Evolutionary conservation across 352 stramenopile species (phyloP).

Genomic region (Phytophthora boehmeriae): DNA sequence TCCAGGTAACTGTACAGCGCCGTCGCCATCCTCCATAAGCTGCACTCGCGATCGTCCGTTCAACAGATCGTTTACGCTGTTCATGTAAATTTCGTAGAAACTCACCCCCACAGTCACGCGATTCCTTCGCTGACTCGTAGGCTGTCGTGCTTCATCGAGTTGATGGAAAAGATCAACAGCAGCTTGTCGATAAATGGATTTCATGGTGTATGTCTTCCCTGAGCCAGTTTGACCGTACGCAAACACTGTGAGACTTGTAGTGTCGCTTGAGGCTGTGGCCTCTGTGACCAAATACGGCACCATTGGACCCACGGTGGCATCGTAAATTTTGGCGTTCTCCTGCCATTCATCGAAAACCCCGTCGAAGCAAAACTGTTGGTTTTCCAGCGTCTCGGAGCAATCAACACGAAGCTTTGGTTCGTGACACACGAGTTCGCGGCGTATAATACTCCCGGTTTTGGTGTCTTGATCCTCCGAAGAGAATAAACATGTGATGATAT

Average conservation of each 20-base stretch:
- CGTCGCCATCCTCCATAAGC: constrained; percentile 92
- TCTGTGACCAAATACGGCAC: constrained; percentile 49
- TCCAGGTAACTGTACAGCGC: constrained; percentile 92
- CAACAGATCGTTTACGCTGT: constrained; percentile 94
- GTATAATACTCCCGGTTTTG: constrained; percentile 12
- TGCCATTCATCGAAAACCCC: constrained; percentile 92
- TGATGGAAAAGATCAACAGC: constrained; percentile 64
- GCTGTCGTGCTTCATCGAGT: constrained; percentile 27
- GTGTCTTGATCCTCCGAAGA: constrained; percentile 6
- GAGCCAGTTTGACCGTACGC: constrained; percentile 97
- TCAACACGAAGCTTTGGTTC: constrained; percentile 79
- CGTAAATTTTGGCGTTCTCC: constrained; percentile 93
- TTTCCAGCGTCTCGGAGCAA: constrained; percentile 68
- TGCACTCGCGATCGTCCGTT: constrained; percentile 89
- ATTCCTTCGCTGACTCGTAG: constrained; percentile 14
- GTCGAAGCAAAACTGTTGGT: constrained; percentile 78
- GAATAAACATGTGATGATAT: constrained; percentile 63
- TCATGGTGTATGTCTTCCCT: constrained; percentile 96
- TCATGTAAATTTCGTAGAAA: constrained; percentile 98
- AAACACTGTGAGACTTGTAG: constrained; percentile 90
- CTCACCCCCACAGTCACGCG: constrained; percentile 84
- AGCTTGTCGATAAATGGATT: constrained; percentile 69
- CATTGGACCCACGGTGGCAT: constrained; percentile 59
- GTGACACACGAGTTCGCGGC: constrained; percentile 66
- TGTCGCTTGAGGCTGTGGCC: constrained; percentile 23